Evolutionary conservation across 352 stramenopile species (phyloP).

Genomic region (Phytophthora sp.): DNA sequence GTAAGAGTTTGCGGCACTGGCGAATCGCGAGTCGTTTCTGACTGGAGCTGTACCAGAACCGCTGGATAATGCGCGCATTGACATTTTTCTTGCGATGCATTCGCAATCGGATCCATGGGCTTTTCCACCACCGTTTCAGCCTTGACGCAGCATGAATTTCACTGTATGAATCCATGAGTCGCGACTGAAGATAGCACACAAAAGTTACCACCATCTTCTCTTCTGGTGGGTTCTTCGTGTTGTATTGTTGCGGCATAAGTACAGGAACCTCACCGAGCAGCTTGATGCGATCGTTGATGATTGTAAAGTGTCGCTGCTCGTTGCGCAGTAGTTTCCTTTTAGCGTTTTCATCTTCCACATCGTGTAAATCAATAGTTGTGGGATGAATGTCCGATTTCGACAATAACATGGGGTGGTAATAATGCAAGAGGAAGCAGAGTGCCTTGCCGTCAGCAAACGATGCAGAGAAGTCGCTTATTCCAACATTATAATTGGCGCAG

Average conservation of each 20-base stretch:
- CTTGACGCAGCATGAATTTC: constrained; percentile 91
- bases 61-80: constrained; percentile 65
- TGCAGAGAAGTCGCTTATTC: constrained; percentile 89
- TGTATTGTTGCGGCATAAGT: constrained; percentile 85
- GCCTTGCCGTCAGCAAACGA: constrained; percentile 95
- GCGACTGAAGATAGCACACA: constrained; percentile 93
- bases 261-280: constrained; percentile 94
- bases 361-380: constrained; percentile 45
- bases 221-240: constrained; percentile 91
- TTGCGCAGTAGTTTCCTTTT: constrained; percentile 52
- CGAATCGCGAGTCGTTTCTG: constrained; percentile 73
- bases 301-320: constrained; percentile 85
- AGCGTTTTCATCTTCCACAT: constrained; percentile 18
- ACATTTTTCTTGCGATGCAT: constrained; percentile 67
- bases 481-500: constrained; percentile 90
- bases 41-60: constrained; percentile 86
- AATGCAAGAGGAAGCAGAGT: constrained; percentile 95
- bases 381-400: constrained; percentile 62
- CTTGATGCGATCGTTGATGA: constrained; percentile 90
- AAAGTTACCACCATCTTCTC: constrained; percentile 96
- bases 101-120: constrained; percentile 52
- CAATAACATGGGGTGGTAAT: constrained; percentile 95
- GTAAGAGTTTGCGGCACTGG: constrained; percentile 66
- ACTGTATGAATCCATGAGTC: constrained; percentile 92
- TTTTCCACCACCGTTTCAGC: constrained; percentile 89